phyloP scores from a whole-genome alignment of 2,329 filamentous ascomycete genomes.

The Fusarium decemcellulare region DNA sequence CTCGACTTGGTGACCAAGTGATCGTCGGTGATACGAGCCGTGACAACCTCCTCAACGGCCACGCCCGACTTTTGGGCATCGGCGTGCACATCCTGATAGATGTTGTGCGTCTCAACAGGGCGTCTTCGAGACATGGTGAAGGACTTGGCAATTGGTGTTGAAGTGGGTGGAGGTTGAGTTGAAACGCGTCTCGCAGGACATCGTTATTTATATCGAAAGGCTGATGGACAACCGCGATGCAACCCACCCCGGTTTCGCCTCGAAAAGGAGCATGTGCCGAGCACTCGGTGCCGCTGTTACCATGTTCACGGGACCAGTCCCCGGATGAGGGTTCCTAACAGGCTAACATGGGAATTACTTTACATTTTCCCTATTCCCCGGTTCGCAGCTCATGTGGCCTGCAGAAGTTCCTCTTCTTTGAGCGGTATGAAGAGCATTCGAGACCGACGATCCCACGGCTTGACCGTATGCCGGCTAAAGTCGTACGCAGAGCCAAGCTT shows the following conservation, averaged over 20 bases:
- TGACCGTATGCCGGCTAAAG: slow-evolving; percentile 21
- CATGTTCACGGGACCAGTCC: slow-evolving; percentile 4
- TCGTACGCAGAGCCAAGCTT: slow-evolving; percentile 12
- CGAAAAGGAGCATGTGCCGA: not conserved
- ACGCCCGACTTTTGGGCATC: slow-evolving; percentile 39
- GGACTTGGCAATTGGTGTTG: not conserved
- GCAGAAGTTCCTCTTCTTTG: not conserved
- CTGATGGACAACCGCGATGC: not conserved
- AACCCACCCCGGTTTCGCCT: not conserved
- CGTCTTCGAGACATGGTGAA: slow-evolving; percentile 10
- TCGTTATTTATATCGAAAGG: slow-evolving; percentile 4
- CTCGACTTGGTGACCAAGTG: slow-evolving; percentile 38
- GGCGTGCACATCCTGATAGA: slow-evolving; percentile 38
- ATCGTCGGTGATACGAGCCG: slow-evolving; percentile 39
- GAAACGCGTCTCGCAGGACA: not conserved
- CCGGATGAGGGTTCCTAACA: not conserved
- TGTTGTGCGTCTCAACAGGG: slow-evolving; percentile 13
- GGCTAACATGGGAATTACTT: not conserved
- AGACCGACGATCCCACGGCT: not conserved
- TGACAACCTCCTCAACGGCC: slow-evolving; percentile 38
- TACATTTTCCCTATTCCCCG: no score
- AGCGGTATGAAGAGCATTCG: no score
- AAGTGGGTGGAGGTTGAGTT: not conserved
- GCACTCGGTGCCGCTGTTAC: not conserved
- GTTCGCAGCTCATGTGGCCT: slow-evolving; percentile 12